Conservation (phyloP, 2,329 filamentous ascomycete genomes). For the Pseudogymnoascus sp. region DNA sequence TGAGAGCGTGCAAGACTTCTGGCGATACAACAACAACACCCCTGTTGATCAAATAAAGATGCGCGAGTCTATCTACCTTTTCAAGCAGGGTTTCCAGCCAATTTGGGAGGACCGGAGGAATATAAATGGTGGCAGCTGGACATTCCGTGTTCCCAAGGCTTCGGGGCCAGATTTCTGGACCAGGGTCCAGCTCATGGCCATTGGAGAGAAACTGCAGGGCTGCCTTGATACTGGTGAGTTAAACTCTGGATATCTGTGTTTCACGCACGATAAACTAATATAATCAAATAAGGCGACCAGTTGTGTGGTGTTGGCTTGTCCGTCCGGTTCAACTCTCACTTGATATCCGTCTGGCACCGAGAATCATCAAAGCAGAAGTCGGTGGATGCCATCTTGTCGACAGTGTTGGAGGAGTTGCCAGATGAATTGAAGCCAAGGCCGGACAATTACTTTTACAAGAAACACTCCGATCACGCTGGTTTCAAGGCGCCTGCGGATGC, state of each 20-base stretch:
- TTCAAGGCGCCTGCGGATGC: slow-evolving; percentile 52
- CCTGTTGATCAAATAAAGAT: slow-evolving; percentile 68
- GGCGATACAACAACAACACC: slow-evolving; percentile 74
- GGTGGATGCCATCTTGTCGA: slow-evolving; percentile 63
- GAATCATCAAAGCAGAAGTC: slow-evolving; percentile 73
- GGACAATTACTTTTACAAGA: slow-evolving; percentile 76
- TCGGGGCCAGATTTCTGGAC: slow-evolving; percentile 70
- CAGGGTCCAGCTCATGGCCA: slow-evolving; percentile 70
- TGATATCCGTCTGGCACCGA: slow-evolving; percentile 91
- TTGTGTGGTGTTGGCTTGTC: slow-evolving; percentile 84
- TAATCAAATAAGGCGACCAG: slow-evolving; percentile 55
- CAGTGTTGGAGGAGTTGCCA: slow-evolving; percentile 65
- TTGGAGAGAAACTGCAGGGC: slow-evolving; percentile 71
- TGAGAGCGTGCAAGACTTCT: slow-evolving; percentile 78
- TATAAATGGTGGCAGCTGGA: slow-evolving; percentile 79
- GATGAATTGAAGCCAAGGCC: slow-evolving; percentile 63
- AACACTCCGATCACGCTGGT: slow-evolving; percentile 78
- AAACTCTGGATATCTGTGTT: neutral
- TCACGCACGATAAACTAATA: neutral
- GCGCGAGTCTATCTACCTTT: slow-evolving; percentile 70
- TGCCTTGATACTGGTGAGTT: slow-evolving; percentile 60
- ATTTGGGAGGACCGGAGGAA: slow-evolving; percentile 86
- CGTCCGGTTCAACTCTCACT: slow-evolving; percentile 79
- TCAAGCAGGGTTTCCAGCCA: slow-evolving; percentile 68
- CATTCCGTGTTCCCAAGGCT: slow-evolving; percentile 77